Evolutionary conservation across 208 protist species (phyloP), one percentile per base, ranked within the genome.

Genomic region (Acanthamoeba lenticulata): DNA sequence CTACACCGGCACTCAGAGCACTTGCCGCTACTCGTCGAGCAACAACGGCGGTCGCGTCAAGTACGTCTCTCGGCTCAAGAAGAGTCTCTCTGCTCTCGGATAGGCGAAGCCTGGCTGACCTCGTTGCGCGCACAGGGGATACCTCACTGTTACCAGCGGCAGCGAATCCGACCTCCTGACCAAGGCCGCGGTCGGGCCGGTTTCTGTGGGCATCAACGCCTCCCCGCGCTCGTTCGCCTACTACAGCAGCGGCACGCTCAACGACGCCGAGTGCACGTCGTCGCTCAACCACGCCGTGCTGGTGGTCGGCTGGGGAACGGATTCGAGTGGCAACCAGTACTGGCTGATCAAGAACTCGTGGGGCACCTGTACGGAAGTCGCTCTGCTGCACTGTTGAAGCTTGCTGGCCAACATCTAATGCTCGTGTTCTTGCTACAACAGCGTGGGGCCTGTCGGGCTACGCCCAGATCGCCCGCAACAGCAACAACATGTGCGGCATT

Each of bases 191-290:
- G 32, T 69, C 2, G 98, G 98, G 67, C 98, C 98, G 62, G 90
- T 99, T 77, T 90, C 98, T 49, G 96, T 99, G 72, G 98, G 97
- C 24, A 98, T 99, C 13, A 98, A 99, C 92, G 98, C 98, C 94
- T 57, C 96, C 94, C 45, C 97, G 94, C 2, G 93, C 34, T 93
- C 88, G 9, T 99, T 97, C 97, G 55, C 72, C 42, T 95, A 81
- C 83, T 98, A 98, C 95, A 52, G 57, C 0, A 94, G 94, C n/a
- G 98, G 98, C 92, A 96, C 98, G 69, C 98, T 98, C 86, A 91
- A 97, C 83, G 95, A 94, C 2, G 38, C 94, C 34, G 34, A 47
- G 4, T 98, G 98, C 92, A 86, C 96, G 45, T 96, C 95, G 57
- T 72, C 94, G 32, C 83, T 98, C 4, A 97, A 98, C 86, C 98